phyloP scores from a whole-genome alignment of 2,329 filamentous ascomycete species.

The Apiospora aurea region DNA sequence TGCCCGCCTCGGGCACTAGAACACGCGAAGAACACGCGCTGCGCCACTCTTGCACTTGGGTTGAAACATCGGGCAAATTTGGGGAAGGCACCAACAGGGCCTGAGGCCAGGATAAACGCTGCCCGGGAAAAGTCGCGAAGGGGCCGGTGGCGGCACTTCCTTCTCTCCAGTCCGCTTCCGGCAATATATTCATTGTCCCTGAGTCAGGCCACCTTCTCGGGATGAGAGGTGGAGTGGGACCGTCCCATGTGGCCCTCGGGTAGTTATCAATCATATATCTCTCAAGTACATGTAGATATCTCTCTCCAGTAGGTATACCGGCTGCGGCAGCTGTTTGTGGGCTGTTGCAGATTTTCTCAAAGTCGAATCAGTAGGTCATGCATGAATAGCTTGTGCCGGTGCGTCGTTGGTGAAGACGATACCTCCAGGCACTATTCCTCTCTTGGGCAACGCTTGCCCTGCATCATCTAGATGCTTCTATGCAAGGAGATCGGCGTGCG shows the following conservation, averaged over 20 bases:
- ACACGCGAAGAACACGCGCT: not conserved
- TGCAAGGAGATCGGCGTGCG: conserved; percentile 25
- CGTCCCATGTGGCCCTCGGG: not conserved
- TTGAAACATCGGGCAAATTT: conserved; percentile 8
- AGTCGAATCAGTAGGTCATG: not conserved
- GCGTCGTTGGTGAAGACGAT: not conserved
- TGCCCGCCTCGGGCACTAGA: not conserved
- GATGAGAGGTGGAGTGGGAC: not conserved
- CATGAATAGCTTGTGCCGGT: not conserved
- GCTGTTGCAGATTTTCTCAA: not conserved
- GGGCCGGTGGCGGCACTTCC: not conserved
- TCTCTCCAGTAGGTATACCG: not conserved
- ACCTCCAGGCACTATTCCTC: not conserved
- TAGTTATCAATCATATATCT: not conserved
- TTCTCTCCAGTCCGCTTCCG: not conserved
- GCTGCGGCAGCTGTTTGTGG: not conserved
- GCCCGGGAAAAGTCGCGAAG: not conserved
- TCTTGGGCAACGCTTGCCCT: conserved; percentile 8
- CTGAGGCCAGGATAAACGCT: not conserved
- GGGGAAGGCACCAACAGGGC: not conserved
- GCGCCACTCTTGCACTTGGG: conserved; percentile 1
- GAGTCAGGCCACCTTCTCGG: not conserved
- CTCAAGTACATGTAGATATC: too few species aligned
- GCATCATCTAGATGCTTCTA: conserved; percentile 10
- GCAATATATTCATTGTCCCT: not conserved